phyloP scores from a whole-genome alignment of 306 rosid species.

The Sphenostylis stenocarpa region DNA sequence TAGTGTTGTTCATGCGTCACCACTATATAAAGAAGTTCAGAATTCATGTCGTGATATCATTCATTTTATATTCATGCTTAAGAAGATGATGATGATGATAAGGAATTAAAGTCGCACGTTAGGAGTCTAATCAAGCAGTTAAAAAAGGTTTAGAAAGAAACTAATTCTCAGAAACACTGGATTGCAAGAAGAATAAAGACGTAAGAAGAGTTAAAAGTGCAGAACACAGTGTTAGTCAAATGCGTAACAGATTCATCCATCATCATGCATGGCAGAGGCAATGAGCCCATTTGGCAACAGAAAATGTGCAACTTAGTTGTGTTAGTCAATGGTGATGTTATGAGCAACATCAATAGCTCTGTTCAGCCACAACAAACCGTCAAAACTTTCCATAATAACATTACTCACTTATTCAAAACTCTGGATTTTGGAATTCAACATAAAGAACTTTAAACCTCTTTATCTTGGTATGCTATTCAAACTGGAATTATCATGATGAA shows the following conservation, averaged over 20 bases:
- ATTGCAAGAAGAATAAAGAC: background rate
- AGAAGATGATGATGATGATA: background rate
- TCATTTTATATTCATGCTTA: background rate
- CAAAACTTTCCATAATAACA: conserved; percentile 14
- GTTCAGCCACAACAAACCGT: too few relatives aligned
- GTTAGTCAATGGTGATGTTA: conserved; percentile 27
- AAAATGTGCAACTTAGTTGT: conserved; percentile 10
- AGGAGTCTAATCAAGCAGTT: conserved; percentile 26
- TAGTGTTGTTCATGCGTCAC: background rate
- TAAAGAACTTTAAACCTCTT: background rate
- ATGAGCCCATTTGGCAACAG: conserved; percentile 17
- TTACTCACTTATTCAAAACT: background rate
- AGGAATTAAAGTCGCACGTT: background rate
- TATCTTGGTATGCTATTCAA: background rate
- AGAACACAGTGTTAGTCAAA: conserved; percentile 21
- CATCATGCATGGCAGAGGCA: conserved; percentile 14
- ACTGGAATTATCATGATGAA: background rate
- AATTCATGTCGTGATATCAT: background rate
- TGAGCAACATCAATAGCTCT: background rate
- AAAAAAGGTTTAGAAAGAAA: background rate
- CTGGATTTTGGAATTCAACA: background rate
- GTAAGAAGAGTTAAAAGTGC: conserved; percentile 4
- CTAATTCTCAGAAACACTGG: background rate
- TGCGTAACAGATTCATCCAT: background rate
- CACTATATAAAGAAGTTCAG: background rate